Conservation (phyloP, 2,329 filamentous ascomycete genomes). For the Samsoniella hepiali region DNA sequence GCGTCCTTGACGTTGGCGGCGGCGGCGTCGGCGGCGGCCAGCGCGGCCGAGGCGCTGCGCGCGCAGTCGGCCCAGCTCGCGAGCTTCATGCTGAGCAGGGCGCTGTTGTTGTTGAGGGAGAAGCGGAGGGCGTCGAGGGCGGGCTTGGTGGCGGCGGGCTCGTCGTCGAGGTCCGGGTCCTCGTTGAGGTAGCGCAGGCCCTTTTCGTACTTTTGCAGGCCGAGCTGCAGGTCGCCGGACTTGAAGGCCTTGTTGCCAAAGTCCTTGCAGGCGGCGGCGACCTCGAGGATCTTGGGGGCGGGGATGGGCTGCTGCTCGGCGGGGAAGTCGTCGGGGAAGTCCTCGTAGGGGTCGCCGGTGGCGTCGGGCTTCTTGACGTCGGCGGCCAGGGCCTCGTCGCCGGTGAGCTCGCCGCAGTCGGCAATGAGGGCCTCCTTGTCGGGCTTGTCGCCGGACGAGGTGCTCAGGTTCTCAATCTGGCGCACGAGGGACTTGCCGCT, state of each 20-base stretch:
- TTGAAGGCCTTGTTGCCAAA: conserved; percentile 95
- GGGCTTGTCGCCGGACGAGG: conserved; percentile 75
- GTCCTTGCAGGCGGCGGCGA: conserved; percentile 82
- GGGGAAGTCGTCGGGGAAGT: conserved; percentile 83
- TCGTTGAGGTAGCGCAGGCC: conserved; percentile 85
- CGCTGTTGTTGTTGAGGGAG: conserved; percentile 82
- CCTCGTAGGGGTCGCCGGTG: conserved; percentile 89
- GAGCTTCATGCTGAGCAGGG: conserved; percentile 81
- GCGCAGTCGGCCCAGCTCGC: conserved; percentile 67
- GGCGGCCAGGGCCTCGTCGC: conserved; percentile 63
- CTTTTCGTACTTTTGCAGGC: conserved; percentile 92
- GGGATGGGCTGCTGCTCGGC: conserved; percentile 57
- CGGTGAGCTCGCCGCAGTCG: conserved; percentile 83
- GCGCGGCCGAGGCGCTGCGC: conserved; percentile 67
- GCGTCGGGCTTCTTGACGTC: conserved; percentile 69
- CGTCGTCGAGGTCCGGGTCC: conserved; percentile 70
- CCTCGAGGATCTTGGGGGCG: conserved; percentile 67
- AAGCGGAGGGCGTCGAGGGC: conserved; percentile 75
- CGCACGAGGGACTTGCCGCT: conserved; percentile 88
- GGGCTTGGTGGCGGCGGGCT: conserved; percentile 63
- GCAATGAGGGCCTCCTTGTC: conserved; percentile 66
- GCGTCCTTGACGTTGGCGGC: conserved; percentile 63
- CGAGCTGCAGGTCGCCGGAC: conserved; percentile 63
- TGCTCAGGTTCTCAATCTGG: conserved; percentile 81
- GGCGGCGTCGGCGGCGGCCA: conserved; percentile 64